These are phyloP conservation scores for Leccinum fibrillosum DNA, from an alignment of 768 basidiomycete genomes.

Conservation along the genomic window DNA sequence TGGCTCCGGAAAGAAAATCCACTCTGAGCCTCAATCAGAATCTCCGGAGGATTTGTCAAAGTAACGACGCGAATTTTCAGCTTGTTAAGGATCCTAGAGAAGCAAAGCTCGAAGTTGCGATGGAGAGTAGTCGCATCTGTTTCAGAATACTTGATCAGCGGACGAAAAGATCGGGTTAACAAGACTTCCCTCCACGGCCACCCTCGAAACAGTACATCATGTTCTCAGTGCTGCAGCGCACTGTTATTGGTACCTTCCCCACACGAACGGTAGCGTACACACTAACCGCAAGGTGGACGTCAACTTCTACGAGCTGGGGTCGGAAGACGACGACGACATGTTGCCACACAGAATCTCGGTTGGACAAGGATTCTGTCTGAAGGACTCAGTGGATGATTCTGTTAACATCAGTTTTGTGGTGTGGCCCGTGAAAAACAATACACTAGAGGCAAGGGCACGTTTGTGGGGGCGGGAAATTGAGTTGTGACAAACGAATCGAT, in stretches of 20 bases:
- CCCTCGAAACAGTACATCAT: neutral
- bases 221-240: slow-evolving; percentile 14
- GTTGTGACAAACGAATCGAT: slow-evolving; percentile 8
- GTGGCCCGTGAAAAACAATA: slow-evolving; percentile 23
- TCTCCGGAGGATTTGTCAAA: neutral
- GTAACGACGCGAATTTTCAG: neutral
- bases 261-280: neutral
- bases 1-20: neutral
- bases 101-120: slow-evolving; percentile 1
- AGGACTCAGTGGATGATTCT: neutral
- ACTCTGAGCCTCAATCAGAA: neutral
- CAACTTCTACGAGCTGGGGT: slow-evolving; percentile 9
- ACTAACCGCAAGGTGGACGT: slow-evolving; percentile 1
- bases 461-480: too few species aligned
- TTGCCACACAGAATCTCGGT: neutral
- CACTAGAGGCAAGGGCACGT: too few species aligned
- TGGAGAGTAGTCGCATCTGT: neutral
- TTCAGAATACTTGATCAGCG: slow-evolving; percentile 2
- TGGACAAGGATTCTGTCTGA: slow-evolving; percentile 3
- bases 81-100: neutral
- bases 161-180: neutral
- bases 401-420: slow-evolving; percentile 17
- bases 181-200: neutral
- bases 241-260: slow-evolving; percentile 21
- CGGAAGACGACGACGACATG: neutral